Base-by-base conservation (phyloP, 768 basidiomycete genomes). In the Cystoderma amianthinum region DNA sequence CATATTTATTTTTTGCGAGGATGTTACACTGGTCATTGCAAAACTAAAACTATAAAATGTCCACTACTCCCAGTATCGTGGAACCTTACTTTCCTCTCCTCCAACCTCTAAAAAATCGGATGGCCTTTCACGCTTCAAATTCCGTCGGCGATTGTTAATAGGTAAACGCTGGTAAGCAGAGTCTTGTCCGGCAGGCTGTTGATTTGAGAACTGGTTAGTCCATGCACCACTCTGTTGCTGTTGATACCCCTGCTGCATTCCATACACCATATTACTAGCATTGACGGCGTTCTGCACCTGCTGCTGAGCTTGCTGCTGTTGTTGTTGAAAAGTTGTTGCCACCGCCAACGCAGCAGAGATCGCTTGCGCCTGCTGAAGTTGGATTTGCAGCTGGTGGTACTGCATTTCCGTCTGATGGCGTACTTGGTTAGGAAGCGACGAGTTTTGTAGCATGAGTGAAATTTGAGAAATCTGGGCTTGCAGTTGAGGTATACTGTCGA, bases 141-240 rank as follows among this genome's bases (percentile, higher is more conserved):
- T 80, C 54, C 85, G 67, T 40, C 88, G 73, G 44, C 88, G 72
- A 52, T 86, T 88, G 53, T 90, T 91, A 41, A 92, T 62, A 21
- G 88, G 88, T 37, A 89, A 55, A 24, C 89, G 72, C 57, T 92
- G 89, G 57, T 92, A 91, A n/a, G 88, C 84, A 4, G 87, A 90
- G 47, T 91, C 88, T 53, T 80, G 78, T 4, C 72, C 70, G 38
- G 73, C 72, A 21, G 74, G 71, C 56, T 85, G 82, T 52, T 86
- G 82, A 46, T 74, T 78, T 35, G 69, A 50, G 56, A 72, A 85
- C 44, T 71, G 69, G 50, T 68, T 71, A 47, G 66, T 62, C 66
- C 62, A 67, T 43, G n/a, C 9, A 15, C 52, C 50, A 21, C 51
- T 52, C 52, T 62, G 62, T 46, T 67, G 65, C 42, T 55, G 58